Percentiles rank a stretch among this genome's conserved stretches.
These are phyloP conservation scores for Yarrowia hollandica DNA, from an alignment of 805 yeast genomes.

Conservation along the genomic window DNA sequence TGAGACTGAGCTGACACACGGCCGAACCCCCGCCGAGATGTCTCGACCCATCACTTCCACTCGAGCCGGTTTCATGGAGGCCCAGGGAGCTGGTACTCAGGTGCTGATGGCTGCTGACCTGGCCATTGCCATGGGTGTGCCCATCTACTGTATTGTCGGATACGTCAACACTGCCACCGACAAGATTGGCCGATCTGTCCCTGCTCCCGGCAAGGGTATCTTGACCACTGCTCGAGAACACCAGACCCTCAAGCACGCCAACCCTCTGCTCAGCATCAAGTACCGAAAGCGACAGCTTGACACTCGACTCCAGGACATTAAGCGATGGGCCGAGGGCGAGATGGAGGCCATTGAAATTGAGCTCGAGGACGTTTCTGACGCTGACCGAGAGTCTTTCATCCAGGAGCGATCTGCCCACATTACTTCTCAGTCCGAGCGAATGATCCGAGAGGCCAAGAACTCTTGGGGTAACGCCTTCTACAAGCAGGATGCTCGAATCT, in stretches of 20 bases:
- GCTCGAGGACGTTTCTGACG: conserved; percentile 53
- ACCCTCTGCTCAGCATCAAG: conserved; percentile 81
- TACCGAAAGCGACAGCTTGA: conserved; percentile 92
- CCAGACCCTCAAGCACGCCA: conserved; percentile 71
- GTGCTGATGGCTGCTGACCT: conserved; percentile 92
- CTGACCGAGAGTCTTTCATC: conserved; percentile 57
- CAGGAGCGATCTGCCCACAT: conserved; percentile 86
- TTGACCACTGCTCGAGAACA: conserved; percentile 96
- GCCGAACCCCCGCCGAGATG: conserved; percentile 98
- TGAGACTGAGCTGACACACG: conserved; percentile 82
- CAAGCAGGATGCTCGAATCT: conserved; percentile 86
- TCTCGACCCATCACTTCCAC: conserved; percentile 97
- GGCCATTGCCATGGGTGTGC: conserved; percentile 98
- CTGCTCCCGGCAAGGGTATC: conserved; percentile 99
- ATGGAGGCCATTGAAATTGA: conserved; percentile 68
- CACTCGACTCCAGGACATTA: conserved; percentile 73
- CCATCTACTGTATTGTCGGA: conserved; percentile 93
- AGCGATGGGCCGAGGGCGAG: conserved; percentile 83
- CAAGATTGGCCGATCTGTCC: conserved; percentile 97
- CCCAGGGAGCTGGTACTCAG: conserved; percentile 99
- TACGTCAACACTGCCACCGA: conserved; percentile 96
- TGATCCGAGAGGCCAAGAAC: conserved; percentile 81
- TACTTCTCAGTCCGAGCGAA: conserved; percentile 78
- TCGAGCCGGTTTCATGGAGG: conserved; percentile 98
- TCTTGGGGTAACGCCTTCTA: conserved; percentile 96